phyloP scores from a whole-genome alignment of 169 alveolate genomes.

The Eimeria falciformis region DNA sequence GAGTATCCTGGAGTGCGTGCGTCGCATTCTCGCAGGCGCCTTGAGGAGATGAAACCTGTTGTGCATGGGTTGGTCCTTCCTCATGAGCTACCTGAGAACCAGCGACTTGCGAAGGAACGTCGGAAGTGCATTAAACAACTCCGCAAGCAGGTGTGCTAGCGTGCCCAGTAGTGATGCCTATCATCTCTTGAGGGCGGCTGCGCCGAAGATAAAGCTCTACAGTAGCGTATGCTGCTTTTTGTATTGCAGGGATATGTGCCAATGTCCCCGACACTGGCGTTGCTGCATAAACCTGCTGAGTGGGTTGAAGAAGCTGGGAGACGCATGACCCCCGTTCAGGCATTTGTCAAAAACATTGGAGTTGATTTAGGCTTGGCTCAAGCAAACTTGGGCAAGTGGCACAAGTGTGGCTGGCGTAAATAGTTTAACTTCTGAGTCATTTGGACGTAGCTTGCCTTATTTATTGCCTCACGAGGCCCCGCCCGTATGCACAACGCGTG shows the following conservation, averaged over 20 bases:
- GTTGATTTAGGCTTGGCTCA: conserved; percentile 32
- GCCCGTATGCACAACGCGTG: too few relatives aligned
- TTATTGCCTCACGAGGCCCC: not conserved
- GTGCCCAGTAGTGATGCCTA: not conserved
- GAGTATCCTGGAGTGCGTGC: not conserved
- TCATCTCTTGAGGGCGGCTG: not conserved
- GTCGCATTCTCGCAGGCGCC: conserved; percentile 65
- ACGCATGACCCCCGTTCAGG: conserved; percentile 62
- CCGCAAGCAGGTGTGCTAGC: conserved; percentile 59
- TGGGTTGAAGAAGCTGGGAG: conserved; percentile 77
- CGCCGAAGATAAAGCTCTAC: not conserved
- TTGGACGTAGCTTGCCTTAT: not conserved
- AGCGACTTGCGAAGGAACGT: conserved; percentile 71
- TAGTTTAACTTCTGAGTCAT: too few relatives aligned
- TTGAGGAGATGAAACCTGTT: conserved; percentile 80
- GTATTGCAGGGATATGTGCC: conserved; percentile 50
- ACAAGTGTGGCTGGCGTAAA: too few relatives aligned
- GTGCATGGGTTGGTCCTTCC: conserved; percentile 83
- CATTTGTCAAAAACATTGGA: conserved; percentile 52
- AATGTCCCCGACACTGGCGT: conserved; percentile 71
- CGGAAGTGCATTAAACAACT: conserved; percentile 67
- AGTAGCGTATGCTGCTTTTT: not conserved
- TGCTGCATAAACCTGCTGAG: conserved; percentile 71
- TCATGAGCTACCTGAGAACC: conserved; percentile 78
- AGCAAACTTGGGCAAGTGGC: conserved; percentile 26